phyloP scores from a whole-genome alignment of 1,284 basidiomycete species.

The Melampsora americana region DNA sequence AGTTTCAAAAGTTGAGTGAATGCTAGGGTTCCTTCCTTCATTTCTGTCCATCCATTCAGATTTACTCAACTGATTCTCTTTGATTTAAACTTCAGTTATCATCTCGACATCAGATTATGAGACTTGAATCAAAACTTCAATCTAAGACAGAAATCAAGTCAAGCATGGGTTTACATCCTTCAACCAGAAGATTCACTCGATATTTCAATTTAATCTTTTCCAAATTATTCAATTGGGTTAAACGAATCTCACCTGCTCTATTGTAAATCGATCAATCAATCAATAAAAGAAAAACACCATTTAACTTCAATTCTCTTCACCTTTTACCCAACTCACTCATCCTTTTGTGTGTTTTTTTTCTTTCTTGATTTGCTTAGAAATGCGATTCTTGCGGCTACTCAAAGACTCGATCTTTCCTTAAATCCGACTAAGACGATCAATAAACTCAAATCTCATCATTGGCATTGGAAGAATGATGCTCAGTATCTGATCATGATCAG shows the following conservation, averaged over 20 bases:
- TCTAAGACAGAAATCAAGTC: too few relatives aligned
- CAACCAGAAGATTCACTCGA: too few relatives aligned
- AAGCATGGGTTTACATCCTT: too few relatives aligned
- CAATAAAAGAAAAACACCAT: too few relatives aligned
- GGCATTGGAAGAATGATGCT: slow-evolving; percentile 30
- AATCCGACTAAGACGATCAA: slow-evolving; percentile 12
- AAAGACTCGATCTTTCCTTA: slow-evolving; percentile 31
- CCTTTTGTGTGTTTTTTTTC: not conserved
- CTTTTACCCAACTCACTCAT: not conserved
- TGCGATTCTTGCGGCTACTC: slow-evolving; percentile 30
- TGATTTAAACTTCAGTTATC: too few relatives aligned
- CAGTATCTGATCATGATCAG: slow-evolving; percentile 37
- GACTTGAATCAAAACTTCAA: too few relatives aligned
- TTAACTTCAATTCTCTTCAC: too few relatives aligned
- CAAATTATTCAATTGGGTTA: not conserved
- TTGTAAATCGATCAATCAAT: not conserved
- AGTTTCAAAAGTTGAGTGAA: too few relatives aligned
- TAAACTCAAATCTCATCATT: slow-evolving; percentile 26
- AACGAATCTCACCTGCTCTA: not conserved
- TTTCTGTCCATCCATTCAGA: too few relatives aligned
- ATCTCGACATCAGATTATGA: too few relatives aligned
- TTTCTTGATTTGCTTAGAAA: slow-evolving; percentile 7
- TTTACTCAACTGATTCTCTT: too few relatives aligned
- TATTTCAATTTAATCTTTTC: not conserved
- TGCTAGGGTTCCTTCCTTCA: too few relatives aligned